These are phyloP conservation scores for Aspergillus viridinutans DNA, from an alignment of 2,329 filamentous ascomycete species.

Conservation along the genomic window DNA sequence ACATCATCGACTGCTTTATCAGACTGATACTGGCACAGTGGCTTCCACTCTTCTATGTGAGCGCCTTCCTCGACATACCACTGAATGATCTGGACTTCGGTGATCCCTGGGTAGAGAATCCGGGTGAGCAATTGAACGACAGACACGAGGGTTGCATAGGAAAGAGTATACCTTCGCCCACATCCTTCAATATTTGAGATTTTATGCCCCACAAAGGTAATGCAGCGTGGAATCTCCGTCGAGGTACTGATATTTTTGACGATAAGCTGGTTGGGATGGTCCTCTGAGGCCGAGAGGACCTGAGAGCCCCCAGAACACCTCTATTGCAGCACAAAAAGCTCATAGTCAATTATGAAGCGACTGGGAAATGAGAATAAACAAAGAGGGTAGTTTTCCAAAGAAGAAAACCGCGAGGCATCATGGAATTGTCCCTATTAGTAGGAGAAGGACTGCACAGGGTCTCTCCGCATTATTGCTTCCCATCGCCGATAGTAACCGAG, in stretches of 20 bases:
- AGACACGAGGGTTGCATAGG: not conserved
- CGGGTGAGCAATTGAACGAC: slow-evolving; percentile 13
- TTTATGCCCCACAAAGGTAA: slow-evolving; percentile 31
- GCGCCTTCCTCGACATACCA: slow-evolving; percentile 98
- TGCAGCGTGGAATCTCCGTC: slow-evolving; percentile 34
- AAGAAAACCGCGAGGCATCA: slow-evolving; percentile 3
- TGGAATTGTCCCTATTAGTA: slow-evolving; percentile 1
- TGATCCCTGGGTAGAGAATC: slow-evolving; percentile 64
- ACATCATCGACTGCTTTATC: slow-evolving; percentile 77
- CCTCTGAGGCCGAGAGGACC: slow-evolving; percentile 21
- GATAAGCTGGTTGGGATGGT: slow-evolving; percentile 23
- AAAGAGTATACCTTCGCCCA: slow-evolving; percentile 37
- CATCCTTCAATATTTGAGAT: slow-evolving; percentile 42
- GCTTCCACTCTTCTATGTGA: slow-evolving; percentile 94
- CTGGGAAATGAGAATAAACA: not conserved
- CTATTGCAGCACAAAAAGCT: slow-evolving; percentile 28
- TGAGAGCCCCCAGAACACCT: slow-evolving; percentile 25
- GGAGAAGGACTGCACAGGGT: slow-evolving; percentile 1
- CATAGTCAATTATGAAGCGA: slow-evolving; percentile 18
- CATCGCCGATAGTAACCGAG: slow-evolving; percentile 23
- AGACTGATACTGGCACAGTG: slow-evolving; percentile 95
- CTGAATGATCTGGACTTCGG: slow-evolving; percentile 97
- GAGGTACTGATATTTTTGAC: slow-evolving; percentile 19
- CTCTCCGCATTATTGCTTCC: slow-evolving; percentile 11
- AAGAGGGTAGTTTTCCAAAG: slow-evolving; percentile 1